A percentile compares a stretch with the other conserved stretches of the same genome.
Evolutionary conservation across 2,329 filamentous ascomycete genomes (phyloP).

Genomic region (Macrophomina tecta): DNA sequence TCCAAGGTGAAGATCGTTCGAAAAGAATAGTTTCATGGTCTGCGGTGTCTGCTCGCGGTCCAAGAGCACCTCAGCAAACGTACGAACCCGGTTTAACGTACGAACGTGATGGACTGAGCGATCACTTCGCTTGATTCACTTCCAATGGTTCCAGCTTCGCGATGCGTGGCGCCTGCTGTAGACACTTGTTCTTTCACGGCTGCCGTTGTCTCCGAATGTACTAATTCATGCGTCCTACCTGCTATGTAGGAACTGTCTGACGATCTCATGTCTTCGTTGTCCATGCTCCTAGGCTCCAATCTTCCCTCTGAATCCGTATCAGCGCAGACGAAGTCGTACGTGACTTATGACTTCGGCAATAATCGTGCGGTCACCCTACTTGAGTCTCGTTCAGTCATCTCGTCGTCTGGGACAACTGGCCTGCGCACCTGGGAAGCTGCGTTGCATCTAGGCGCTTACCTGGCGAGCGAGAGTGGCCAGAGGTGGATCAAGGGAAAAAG

Average conservation of each 20-base stretch:
- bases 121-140: background rate
- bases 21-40: slow-evolving; percentile 1
- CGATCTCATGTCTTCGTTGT: slow-evolving; percentile 73
- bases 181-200: slow-evolving; percentile 2
- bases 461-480: slow-evolving; percentile 56
- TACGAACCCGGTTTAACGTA: slow-evolving; percentile 7
- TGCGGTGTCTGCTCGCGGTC: background rate
- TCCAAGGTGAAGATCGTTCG: slow-evolving; percentile 1
- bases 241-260: slow-evolving; percentile 77
- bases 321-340: slow-evolving; percentile 75
- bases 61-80: background rate
- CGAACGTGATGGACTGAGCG: background rate
- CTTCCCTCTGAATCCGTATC: slow-evolving; percentile 68
- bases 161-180: background rate
- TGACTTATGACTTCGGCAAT: slow-evolving; percentile 66
- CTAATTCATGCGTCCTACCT: slow-evolving; percentile 32
- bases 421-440: slow-evolving; percentile 83
- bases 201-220: slow-evolving; percentile 25
- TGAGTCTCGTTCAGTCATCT: slow-evolving; percentile 72
- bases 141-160: background rate
- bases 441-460: slow-evolving; percentile 73
- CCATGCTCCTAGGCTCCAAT: slow-evolving; percentile 67
- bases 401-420: slow-evolving; percentile 75
- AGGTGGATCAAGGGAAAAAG: slow-evolving; percentile 59
- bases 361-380: slow-evolving; percentile 64